A percentile compares a stretch with the other conserved stretches of the same genome.
These are phyloP conservation scores for Starmera dryadoides DNA, from an alignment of 805 yeast species.

Conservation along the genomic window DNA sequence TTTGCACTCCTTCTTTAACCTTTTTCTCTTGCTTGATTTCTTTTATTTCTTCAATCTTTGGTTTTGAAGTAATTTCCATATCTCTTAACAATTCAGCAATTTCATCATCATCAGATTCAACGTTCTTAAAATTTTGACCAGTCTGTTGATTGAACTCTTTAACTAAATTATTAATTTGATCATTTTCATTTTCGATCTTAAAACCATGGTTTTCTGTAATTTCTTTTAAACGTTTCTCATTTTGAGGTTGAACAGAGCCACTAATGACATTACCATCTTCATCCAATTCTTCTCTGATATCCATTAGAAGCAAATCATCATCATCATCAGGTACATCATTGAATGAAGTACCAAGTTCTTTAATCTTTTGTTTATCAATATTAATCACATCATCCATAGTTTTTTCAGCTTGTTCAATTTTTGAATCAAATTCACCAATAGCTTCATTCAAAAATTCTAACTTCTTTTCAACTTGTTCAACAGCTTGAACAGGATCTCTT, in stretches of 20 bases:
- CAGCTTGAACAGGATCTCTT: constrained; percentile 23
- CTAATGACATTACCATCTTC: constrained; percentile 68
- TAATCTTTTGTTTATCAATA: constrained; percentile 11
- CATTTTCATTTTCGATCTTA: constrained; percentile 2
- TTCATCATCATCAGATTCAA: constrained; percentile 9
- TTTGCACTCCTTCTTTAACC: too few species aligned
- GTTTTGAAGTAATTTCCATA: constrained; percentile 13
- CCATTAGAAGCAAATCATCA: constrained; percentile 63
- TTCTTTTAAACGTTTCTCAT: constrained; percentile 15
- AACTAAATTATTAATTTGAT: constrained; percentile 48
- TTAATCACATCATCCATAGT: constrained; percentile 23
- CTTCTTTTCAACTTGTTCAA: constrained; percentile 20
- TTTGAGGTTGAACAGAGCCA: constrained; percentile 35
- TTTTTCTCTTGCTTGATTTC: not conserved
- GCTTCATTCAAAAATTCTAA: constrained; percentile 27
- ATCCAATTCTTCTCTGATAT: constrained; percentile 77
- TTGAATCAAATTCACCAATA: constrained; percentile 29
- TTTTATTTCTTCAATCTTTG: constrained; percentile 4
- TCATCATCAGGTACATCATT: not conserved
- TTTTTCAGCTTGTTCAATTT: constrained; percentile 31
- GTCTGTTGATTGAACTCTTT: constrained; percentile 35
- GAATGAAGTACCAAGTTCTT: too few species aligned
- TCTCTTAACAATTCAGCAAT: constrained; percentile 23
- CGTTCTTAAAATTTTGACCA: constrained; percentile 24
- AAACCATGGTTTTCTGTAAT: constrained; percentile 14